These are phyloP conservation scores for Cercospora sp. DNA, from an alignment of 2,329 filamentous ascomycete species.

Conservation along the genomic window DNA sequence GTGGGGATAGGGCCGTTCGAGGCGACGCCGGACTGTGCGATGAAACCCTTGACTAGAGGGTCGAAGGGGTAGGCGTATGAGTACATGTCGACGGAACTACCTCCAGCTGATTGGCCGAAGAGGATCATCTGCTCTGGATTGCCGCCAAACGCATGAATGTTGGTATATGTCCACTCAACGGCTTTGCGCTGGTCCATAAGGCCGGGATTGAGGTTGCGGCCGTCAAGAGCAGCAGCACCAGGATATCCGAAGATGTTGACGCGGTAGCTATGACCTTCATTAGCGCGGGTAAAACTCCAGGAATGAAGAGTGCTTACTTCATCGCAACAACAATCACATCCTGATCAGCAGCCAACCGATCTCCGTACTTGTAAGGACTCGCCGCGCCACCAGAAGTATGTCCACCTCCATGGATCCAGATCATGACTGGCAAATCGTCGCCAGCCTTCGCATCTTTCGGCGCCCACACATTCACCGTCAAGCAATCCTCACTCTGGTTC, in stretches of 20 bases:
- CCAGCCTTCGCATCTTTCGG: constrained; percentile 31
- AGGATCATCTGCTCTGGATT: constrained; percentile 30
- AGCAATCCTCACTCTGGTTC: constrained; percentile 34
- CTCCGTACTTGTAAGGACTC: constrained; percentile 24
- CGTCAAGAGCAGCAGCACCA: constrained; percentile 29
- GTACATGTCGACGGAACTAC: constrained; percentile 33
- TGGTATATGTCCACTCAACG: constrained; percentile 42
- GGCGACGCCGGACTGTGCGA: constrained; percentile 39
- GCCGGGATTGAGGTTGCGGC: constrained; percentile 33
- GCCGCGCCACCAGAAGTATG: constrained; percentile 18
- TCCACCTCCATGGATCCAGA: constrained; percentile 33
- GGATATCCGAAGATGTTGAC: constrained; percentile 31
- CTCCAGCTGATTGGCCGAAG: constrained; percentile 34
- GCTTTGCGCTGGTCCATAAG: constrained; percentile 42
- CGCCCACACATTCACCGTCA: constrained; percentile 41
- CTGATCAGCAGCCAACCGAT: constrained; percentile 21
- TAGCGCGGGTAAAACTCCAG: neutral
- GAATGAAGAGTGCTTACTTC: constrained; percentile 7
- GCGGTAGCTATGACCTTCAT: constrained; percentile 16
- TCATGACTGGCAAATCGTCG: constrained; percentile 40
- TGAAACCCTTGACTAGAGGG: constrained; percentile 41
- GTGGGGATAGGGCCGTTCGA: constrained; percentile 18
- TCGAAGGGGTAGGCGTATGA: constrained; percentile 38
- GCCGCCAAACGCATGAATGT: constrained; percentile 39
- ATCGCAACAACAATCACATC: constrained; percentile 24